Evolutionary conservation across 805 yeast species (phyloP).

Genomic region (Sugiyamaella floridensis): DNA sequence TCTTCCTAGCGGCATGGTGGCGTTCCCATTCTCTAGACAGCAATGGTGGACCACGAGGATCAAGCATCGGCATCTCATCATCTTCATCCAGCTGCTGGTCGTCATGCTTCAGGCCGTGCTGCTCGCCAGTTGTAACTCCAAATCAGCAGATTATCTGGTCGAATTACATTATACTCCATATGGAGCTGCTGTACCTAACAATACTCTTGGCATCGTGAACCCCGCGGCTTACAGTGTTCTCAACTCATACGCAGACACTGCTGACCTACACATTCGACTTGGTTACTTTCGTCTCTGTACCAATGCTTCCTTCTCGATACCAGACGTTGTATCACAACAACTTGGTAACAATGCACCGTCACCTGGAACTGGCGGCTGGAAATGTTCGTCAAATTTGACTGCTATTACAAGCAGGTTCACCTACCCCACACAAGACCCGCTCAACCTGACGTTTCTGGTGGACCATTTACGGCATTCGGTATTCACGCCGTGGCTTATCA

Average conservation of each 20-base stretch:
- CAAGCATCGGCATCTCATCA: conserved; percentile 15
- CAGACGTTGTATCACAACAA: conserved; percentile 1
- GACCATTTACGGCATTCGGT: conserved; percentile 7
- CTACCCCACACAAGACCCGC: conserved; percentile 16
- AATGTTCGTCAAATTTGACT: conserved; percentile 14
- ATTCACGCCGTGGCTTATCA: conserved; percentile 17
- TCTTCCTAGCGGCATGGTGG: background rate
- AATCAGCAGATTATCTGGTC: conserved; percentile 13
- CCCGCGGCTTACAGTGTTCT: conserved; percentile 9
- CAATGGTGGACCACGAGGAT: background rate
- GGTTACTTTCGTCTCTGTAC: conserved; percentile 22
- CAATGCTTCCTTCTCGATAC: conserved; percentile 1
- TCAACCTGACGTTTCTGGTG: conserved; percentile 16
- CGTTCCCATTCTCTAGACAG: background rate
- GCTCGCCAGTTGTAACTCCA: conserved; percentile 17
- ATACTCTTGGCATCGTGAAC: conserved; percentile 13
- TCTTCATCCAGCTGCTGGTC: conserved; percentile 15
- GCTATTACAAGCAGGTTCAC: conserved; percentile 3
- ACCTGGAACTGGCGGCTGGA: conserved; percentile 12
- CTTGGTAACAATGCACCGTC: conserved; percentile 4
- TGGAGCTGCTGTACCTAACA: background rate
- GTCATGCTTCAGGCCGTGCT: conserved; percentile 11
- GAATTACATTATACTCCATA: conserved; percentile 14
- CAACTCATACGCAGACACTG: conserved; percentile 7
- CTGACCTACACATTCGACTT: conserved; percentile 13